Base-by-base conservation (phyloP, 345 rosid species). In the Linum usitatissimum region DNA sequence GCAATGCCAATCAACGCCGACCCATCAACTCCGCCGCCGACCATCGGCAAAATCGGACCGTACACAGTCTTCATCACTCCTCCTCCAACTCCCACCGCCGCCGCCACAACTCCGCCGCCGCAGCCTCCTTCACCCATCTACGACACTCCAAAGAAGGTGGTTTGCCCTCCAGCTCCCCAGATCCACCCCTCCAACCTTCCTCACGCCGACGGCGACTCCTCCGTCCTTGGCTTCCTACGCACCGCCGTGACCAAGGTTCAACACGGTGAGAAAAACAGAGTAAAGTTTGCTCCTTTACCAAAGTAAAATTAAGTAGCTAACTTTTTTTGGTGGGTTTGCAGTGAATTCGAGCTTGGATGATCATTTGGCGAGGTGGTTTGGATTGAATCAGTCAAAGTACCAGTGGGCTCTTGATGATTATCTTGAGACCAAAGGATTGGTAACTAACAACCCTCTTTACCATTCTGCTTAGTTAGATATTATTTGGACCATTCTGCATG, bases 331-430 rank as follows among this genome's bases (percentile, higher is more conserved):
- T 30, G 14, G 36, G 18, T 28, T 68, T 23, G 74, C 78, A 94
- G 99, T 94, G 45, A 96, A 90, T 85, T 87, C 97, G 45, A 86
- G 96, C 64, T 81, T 94, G 81, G 99, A 94, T 78, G 97, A 88
- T 61, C 87, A 88, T 78, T 71, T 94, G 83, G 95, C 96, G 13
- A 86, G 91, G n/a, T 94, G 99, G 99, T 86, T 90, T 70, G 99
- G 99, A 31, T 84, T 94, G 74, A 81, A 94, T 77, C 99, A 88
- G 68, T 94, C 99, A 13, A 94, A 87, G 85, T 94, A 90, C 58
- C 99, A 94, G 56, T 94, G 99, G 99, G 99, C 97, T 34, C 65
- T 94, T 76, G 97, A 94, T 55, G 91, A 88, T 79, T 94, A 94
- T 64, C 86, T 87, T 60, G 85, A 88, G 73, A 76, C 63, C 85